Base-by-base conservation (phyloP, 2,329 filamentous ascomycete genomes). In the Aspergillus jensenii region DNA sequence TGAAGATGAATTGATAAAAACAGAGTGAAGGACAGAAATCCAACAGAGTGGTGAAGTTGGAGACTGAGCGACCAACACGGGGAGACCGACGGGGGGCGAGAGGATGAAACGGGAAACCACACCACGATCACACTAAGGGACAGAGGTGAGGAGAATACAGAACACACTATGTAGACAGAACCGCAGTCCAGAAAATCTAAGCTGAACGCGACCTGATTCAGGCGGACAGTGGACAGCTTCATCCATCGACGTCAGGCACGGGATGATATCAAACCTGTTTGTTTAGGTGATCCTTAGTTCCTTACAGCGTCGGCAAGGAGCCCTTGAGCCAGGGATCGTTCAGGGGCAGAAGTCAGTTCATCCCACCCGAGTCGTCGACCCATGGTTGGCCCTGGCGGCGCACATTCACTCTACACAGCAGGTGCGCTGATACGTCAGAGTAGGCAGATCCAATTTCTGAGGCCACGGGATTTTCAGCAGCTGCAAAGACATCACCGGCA, bases 231-330 rank as follows among this genome's bases (percentile, higher is more conserved):
- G 35, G 25, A 43, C 27, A 52, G 31, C 48, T 40, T n/a, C 21
- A 4, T 21, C 35, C 27, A 40, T 7, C 48, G 35, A 51, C 48
- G 48, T 40, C 35, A 51, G 39, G 44, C 27, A 46, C 35, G 45
- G 31, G 46, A 39, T 56, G 54, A 51, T 56, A 49, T 55, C 52
- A 55, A 43, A 27, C 37, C 19, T 46, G 52, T 48, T 49, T 55
- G 44, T 48, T 40, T 27, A 39, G 44, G 45, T 25, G 35, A 48
- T 55, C 52, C 52, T 55, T 55, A 43, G 35, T 40, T 55, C 52
- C 52, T 55, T 55, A 43, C 52, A 54, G 44, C 33, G 2, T 21
- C 44, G 40, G 52, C 33, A 55, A 55, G 52, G 52, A 31, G 27
- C 27, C 27, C 27, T 31, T 31, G 52, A 46, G 41, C 52, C 52